Percentiles rank a stretch among this genome's conserved stretches.
Conservation (phyloP, 2,329 filamentous ascomycete species). For the Scytalidium sp. region DNA sequence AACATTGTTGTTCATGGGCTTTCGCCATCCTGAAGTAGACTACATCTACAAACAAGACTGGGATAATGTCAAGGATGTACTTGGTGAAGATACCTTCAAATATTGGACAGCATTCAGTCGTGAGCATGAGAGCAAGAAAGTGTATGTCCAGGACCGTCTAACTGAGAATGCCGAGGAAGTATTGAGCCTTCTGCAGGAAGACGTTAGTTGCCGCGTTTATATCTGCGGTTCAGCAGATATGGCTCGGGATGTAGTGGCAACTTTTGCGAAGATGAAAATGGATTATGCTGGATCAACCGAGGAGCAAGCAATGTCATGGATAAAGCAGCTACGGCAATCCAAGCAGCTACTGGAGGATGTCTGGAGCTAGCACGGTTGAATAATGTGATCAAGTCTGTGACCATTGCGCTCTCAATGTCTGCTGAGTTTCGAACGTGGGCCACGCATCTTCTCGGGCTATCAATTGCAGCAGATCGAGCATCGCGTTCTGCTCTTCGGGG, state of each 20-base stretch:
- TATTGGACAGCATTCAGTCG: not conserved
- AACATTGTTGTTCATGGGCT: conserved; percentile 15
- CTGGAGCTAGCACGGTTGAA: no score
- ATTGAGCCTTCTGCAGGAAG: not conserved
- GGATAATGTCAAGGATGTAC: not conserved
- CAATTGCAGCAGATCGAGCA: no score
- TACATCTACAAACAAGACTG: conserved; percentile 17
- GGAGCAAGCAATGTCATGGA: no score
- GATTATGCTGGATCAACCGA: no score
- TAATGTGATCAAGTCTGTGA: no score
- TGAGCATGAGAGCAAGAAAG: not conserved
- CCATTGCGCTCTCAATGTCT: no score
- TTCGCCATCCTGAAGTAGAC: conserved; percentile 19
- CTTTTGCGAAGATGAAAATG: no score
- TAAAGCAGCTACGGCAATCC: no score
- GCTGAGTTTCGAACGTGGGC: no score
- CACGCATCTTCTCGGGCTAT: no score
- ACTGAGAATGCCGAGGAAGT: not conserved
- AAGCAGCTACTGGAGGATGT: no score
- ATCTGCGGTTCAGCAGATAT: not conserved
- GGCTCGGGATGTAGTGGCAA: not conserved
- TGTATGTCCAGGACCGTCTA: conserved; percentile 1
- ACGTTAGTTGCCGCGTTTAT: not conserved
- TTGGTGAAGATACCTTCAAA: not conserved
- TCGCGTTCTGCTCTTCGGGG: no score